Percentiles rank a stretch among this genome's conserved stretches.
phyloP scores from a whole-genome alignment of 805 yeast genomes.

The Metschnikowia henanensis region DNA sequence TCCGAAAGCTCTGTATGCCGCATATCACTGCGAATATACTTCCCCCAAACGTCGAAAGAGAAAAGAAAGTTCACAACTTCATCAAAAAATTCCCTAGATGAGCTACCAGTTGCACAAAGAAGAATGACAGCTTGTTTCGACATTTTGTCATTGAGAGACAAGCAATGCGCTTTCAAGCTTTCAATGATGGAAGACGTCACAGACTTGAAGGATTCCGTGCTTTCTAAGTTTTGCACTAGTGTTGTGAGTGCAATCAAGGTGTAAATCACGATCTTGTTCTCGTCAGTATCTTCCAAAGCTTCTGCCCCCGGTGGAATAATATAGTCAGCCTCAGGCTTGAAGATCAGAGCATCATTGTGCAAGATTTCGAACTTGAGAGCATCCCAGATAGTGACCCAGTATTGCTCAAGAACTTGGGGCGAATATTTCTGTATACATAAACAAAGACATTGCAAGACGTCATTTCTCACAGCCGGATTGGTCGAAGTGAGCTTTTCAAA shows the following conservation, averaged over 20 bases:
- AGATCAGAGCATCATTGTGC: constrained; percentile 57
- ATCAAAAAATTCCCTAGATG: constrained; percentile 48
- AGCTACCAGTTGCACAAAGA: constrained; percentile 54
- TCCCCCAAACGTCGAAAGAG: constrained; percentile 44
- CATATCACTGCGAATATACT: constrained; percentile 27
- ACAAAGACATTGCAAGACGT: constrained; percentile 63
- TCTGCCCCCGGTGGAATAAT: constrained; percentile 30
- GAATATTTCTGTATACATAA: constrained; percentile 56
- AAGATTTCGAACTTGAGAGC: constrained; percentile 87
- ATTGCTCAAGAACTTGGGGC: constrained; percentile 45
- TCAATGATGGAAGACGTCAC: constrained; percentile 25
- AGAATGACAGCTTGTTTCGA: constrained; percentile 63
- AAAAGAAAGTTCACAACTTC: constrained; percentile 38
- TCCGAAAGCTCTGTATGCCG: constrained; percentile 8
- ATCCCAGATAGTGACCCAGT: constrained; percentile 82
- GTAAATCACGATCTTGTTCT: constrained; percentile 34
- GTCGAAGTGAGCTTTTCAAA: constrained; percentile 80
- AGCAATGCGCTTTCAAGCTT: constrained; percentile 56
- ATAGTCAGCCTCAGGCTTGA: constrained; percentile 24
- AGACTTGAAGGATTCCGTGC: constrained; percentile 28
- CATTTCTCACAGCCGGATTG: constrained; percentile 69
- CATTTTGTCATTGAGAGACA: constrained; percentile 50
- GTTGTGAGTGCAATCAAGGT: constrained; percentile 33
- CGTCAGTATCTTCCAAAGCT: constrained; percentile 34
- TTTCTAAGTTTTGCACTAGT: constrained; percentile 36